Evolutionary conservation across 768 basidiomycete genomes (phyloP).

Genomic region (Lentinula edodes): DNA sequence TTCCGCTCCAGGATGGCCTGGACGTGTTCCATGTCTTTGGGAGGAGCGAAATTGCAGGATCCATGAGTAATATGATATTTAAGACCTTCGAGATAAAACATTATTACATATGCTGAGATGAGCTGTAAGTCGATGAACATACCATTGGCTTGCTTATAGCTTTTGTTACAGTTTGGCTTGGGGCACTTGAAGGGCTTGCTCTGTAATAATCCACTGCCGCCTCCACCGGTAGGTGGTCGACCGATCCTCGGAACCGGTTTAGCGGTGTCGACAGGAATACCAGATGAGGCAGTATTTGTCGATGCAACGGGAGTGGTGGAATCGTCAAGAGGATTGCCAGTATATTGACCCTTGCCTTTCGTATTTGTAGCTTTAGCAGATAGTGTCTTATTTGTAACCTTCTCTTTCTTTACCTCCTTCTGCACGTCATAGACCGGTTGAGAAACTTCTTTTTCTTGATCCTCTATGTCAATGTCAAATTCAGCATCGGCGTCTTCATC

Average conservation of each 20-base stretch:
- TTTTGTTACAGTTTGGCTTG: slow-evolving; percentile 92
- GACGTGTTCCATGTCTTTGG: slow-evolving; percentile 76
- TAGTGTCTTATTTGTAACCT: neutral
- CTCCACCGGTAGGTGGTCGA: slow-evolving; percentile 2
- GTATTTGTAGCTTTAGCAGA: neutral
- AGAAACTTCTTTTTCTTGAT: neutral
- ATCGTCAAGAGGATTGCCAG: neutral
- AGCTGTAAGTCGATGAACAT: neutral
- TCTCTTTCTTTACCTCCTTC: slow-evolving; percentile 1
- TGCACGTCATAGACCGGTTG: neutral
- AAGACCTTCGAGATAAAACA: slow-evolving; percentile 44
- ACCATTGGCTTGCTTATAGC: slow-evolving; percentile 90
- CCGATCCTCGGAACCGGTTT: slow-evolving; percentile 12
- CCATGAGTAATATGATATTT: slow-evolving; percentile 95
- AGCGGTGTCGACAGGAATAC: slow-evolving; percentile 9
- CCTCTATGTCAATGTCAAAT: slow-evolving; percentile 4
- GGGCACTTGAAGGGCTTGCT: slow-evolving; percentile 92
- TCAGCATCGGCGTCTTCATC: slow-evolving; percentile 4
- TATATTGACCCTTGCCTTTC: neutral
- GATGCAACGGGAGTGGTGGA: neutral
- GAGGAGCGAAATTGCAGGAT: slow-evolving; percentile 88
- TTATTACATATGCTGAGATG: neutral
- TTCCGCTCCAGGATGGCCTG: slow-evolving; percentile 64
- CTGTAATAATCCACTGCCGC: slow-evolving; percentile 29
- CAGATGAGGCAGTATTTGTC: neutral